Evolutionary conservation across 139 green algal species (phyloP).

Genomic region (Desmodesmus armatus): DNA sequence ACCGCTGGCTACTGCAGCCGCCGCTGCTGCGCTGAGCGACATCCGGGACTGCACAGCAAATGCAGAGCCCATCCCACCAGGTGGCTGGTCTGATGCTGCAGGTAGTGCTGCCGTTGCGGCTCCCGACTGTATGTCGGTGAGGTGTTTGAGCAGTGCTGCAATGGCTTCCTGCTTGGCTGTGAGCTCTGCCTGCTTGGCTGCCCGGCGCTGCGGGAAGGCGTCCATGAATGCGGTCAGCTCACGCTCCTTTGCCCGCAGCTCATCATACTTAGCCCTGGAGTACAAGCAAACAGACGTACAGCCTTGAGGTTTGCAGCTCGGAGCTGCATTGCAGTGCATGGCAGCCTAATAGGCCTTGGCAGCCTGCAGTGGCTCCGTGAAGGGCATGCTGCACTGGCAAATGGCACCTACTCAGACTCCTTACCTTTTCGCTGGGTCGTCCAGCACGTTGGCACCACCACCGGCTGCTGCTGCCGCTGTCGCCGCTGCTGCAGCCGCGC

Average conservation of each 20-base stretch:
- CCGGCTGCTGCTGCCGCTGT: too few species aligned
- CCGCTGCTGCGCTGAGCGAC: not conserved
- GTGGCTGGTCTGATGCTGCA: not conserved
- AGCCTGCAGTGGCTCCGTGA: too few species aligned
- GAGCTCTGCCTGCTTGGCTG: conserved; percentile 56
- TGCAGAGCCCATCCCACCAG: too few species aligned
- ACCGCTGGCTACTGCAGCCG: not conserved
- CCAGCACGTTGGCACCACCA: too few species aligned
- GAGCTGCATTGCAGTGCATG: too few species aligned
- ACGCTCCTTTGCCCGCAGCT: conserved; percentile 72
- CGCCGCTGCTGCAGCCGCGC: not conserved
- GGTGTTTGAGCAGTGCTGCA: conserved; percentile 59
- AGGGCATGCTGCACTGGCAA: too few species aligned
- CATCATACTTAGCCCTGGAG: conserved; percentile 68
- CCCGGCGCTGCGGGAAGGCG: conserved; percentile 60
- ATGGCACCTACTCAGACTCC: too few species aligned
- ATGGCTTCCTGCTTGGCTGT: conserved; percentile 55
- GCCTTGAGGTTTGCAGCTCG: too few species aligned
- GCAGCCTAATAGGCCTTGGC: too few species aligned
- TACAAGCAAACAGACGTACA: not conserved
- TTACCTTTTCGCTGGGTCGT: too few species aligned
- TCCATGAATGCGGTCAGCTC: conserved; percentile 79
- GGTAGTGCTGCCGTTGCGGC: not conserved
- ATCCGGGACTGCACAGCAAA: too few species aligned
- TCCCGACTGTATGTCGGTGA: conserved; percentile 58